Conservation (phyloP, 345 rosid species). For the Gossypium ekmanianum region DNA sequence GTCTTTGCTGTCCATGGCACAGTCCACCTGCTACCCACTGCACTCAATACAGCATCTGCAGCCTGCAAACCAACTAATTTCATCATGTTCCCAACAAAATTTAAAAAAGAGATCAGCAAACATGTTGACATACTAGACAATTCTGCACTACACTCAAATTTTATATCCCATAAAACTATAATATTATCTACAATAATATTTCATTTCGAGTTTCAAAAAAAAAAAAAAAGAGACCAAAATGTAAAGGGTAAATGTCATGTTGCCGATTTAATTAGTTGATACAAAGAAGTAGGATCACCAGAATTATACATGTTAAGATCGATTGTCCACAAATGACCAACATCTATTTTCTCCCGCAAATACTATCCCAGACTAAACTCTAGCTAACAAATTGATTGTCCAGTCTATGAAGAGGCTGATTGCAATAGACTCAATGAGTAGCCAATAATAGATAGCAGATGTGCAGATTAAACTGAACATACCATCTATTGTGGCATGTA, state of each 20-base stretch:
- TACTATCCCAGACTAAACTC: neutral
- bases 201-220: neutral
- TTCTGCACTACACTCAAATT: neutral
- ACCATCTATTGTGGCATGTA: neutral
- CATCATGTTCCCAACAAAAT: neutral
- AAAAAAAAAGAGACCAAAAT: neutral
- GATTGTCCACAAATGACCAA: neutral
- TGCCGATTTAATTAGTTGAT: neutral
- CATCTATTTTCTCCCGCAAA: neutral
- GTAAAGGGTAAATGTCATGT: neutral
- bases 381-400: neutral
- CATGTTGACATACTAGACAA: neutral
- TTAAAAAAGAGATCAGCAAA: neutral
- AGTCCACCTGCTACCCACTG: constrained; percentile 78
- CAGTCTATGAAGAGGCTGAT: neutral
- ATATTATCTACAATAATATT: neutral
- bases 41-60: constrained; percentile 55
- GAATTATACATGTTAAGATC: neutral
- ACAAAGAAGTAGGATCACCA: neutral
- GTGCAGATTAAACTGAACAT: neutral
- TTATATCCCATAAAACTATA: neutral
- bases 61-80: constrained; percentile 48
- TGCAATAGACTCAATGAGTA: neutral
- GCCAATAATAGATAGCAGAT: neutral
- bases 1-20: constrained; percentile 98